These are phyloP conservation scores for Schwanniomyces sp. DNA, from an alignment of 805 yeast species.

Conservation along the genomic window DNA sequence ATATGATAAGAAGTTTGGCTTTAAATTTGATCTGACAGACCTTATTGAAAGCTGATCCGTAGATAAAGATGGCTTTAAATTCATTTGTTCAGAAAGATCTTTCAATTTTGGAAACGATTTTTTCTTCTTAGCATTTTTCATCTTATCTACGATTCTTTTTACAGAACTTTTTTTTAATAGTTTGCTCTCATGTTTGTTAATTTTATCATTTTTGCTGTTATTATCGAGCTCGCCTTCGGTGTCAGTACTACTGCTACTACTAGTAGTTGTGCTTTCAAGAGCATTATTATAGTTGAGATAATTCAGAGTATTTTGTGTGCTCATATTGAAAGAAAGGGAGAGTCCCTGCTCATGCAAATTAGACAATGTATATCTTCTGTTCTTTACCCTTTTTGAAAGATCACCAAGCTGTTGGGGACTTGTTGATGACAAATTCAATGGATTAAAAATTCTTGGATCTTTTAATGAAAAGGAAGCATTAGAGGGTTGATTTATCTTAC, in stretches of 20 bases:
- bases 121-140: background rate
- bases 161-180: background rate
- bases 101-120: background rate
- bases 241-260: constrained; percentile 11
- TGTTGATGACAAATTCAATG: constrained; percentile 20
- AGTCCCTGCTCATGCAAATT: constrained; percentile 71
- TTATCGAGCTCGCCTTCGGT: constrained; percentile 4
- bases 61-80: constrained; percentile 1
- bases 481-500: background rate
- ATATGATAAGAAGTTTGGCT: constrained; percentile 69
- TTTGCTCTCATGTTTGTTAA: background rate
- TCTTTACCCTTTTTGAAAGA: constrained; percentile 10
- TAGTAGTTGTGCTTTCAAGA: constrained; percentile 12
- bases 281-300: constrained; percentile 26
- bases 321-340: constrained; percentile 71
- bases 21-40: constrained; percentile 37
- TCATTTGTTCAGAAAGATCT: background rate
- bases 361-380: constrained; percentile 53
- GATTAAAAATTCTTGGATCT: constrained; percentile 20
- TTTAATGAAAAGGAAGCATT: background rate
- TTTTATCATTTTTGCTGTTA: background rate
- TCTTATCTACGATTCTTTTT: background rate
- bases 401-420: constrained; percentile 14
- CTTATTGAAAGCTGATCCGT: constrained; percentile 30
- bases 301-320: constrained; percentile 44